Conservation (phyloP, 768 basidiomycete species). For the Gautieria morchelliformis region DNA sequence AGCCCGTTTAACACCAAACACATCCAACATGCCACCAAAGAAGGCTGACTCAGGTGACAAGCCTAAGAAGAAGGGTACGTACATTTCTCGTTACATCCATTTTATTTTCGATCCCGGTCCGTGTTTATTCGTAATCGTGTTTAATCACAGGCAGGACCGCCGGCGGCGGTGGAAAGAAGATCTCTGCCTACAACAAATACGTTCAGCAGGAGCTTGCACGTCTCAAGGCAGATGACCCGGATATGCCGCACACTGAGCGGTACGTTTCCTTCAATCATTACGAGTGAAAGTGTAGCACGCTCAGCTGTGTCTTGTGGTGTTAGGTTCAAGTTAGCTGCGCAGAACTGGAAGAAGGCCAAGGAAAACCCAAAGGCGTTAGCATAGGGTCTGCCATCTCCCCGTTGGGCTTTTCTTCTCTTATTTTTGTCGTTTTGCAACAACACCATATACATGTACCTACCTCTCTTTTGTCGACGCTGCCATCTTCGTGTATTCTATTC, state of each 20-base stretch:
- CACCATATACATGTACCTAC: neutral
- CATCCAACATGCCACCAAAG: conserved; percentile 7
- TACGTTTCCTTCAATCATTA: conserved; percentile 22
- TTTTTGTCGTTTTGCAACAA: neutral
- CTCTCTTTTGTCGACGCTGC: neutral
- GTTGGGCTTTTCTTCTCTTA: neutral
- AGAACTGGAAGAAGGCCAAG: conserved; percentile 70
- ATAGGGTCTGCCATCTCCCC: neutral
- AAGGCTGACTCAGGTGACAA: conserved; percentile 34
- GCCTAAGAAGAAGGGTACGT: conserved; percentile 48
- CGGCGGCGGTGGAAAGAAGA: conserved; percentile 32
- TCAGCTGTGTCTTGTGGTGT: neutral
- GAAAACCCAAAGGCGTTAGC: conserved; percentile 45
- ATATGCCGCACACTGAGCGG: conserved; percentile 67
- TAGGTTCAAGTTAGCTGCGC: conserved; percentile 64
- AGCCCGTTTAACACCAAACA: neutral
- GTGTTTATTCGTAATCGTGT: conserved; percentile 1
- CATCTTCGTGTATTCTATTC: conserved; percentile 1
- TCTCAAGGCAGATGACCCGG: conserved; percentile 66
- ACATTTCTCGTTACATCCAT: conserved; percentile 11
- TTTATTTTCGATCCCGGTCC: neutral
- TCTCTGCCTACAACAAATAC: conserved; percentile 72
- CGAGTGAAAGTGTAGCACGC: neutral
- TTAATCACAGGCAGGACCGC: conserved; percentile 14
- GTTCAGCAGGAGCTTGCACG: conserved; percentile 74